Percentiles rank a stretch among this genome's conserved stretches.
These are phyloP conservation scores for Puccinia hordei DNA, from an alignment of 1,284 basidiomycete species.

Conservation along the genomic window DNA sequence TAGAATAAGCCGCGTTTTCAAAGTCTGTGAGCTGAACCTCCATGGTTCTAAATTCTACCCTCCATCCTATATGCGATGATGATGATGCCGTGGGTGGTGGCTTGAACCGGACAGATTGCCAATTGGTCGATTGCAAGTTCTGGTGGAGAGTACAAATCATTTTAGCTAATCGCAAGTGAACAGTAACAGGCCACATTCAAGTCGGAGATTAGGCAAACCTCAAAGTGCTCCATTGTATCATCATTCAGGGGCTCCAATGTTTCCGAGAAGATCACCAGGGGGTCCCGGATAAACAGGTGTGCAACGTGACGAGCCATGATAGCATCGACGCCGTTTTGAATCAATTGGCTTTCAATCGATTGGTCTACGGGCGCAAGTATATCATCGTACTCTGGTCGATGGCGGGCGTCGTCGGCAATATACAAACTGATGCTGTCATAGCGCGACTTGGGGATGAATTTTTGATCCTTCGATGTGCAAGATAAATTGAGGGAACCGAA, in stretches of 20 bases:
- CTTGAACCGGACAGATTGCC: conserved; percentile 99
- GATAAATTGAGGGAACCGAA: conserved; percentile 51
- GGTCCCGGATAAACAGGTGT: conserved; percentile 96
- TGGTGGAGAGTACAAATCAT: conserved; percentile 58
- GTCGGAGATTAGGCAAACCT: conserved; percentile 64
- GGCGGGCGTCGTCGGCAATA: conserved; percentile 80
- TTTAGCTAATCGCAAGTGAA: neutral
- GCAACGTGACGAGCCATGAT: conserved; percentile 86
- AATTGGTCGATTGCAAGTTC: conserved; percentile 99
- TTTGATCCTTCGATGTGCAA: conserved; percentile 37
- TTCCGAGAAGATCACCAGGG: conserved; percentile 91
- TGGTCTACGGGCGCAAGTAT: conserved; percentile 78
- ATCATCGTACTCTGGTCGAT: conserved; percentile 92
- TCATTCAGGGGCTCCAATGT: conserved; percentile 82
- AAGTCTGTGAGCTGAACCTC: conserved; percentile 99
- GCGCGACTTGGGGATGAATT: conserved; percentile 79
- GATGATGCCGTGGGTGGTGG: conserved; percentile 83
- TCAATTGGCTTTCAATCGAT: conserved; percentile 67
- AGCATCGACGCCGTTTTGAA: conserved; percentile 74
- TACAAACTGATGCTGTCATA: conserved; percentile 96
- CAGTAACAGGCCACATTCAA: neutral
- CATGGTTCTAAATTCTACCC: conserved; percentile 98
- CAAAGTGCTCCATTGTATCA: conserved; percentile 89
- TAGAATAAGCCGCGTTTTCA: conserved; percentile 94
- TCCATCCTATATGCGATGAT: conserved; percentile 90